Evolutionary conservation across 2,329 filamentous ascomycete species (phyloP), one percentile per base, ranked within the genome.

Genomic region (Arthrobotrys entomopaga): DNA sequence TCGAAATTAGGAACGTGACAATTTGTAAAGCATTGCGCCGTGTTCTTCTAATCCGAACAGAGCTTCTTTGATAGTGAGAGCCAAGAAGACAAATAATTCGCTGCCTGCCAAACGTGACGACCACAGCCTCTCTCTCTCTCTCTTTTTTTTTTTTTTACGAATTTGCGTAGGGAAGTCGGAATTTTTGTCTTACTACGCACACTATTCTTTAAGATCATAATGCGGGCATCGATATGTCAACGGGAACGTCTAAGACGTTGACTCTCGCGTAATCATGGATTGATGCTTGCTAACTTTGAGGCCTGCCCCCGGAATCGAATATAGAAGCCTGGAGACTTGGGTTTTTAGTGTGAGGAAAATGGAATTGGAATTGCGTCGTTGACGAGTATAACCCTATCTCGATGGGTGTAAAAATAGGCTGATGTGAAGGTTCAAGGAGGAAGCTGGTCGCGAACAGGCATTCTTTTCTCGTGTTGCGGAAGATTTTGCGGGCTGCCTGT

Each of bases 401-500:
- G n/a, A 58, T 43, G 19, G 2, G 15, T 15, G 7, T 19, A 56
- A 40, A 56, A 56, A 56, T 56, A 56, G 52, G 10, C 15, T 19
- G 7, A 11, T 22, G 6, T 34, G 6, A 34, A 43, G 43, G 16
- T 29, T 29, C 24, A 53, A 66, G 50, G 56, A 46, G 53, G 63
- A 66, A 65, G 61, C 29, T 66, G 20, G 8, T 34, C 19, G 10
- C 13, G 15, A n/a, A 57, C 52, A 29, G 38, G 46, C 29, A 49
- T 69, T 34, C 10, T 34, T 34, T 34, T 34, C 13, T 54, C 29
- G 46, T 15, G 26, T 22, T 63, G 46, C 26, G 48, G 29, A 26
- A 22, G 42, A 19, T 46, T 57, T 65, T 42, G 29, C 13, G 48
- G 13, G 24, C 56, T 69, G 48, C 65, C 56, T 19, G 58, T 60